A percentile compares a stretch with the other conserved stretches of the same genome.
phyloP scores from a whole-genome alignment of 2,329 filamentous ascomycete species.

The Colletotrichum sp. region DNA sequence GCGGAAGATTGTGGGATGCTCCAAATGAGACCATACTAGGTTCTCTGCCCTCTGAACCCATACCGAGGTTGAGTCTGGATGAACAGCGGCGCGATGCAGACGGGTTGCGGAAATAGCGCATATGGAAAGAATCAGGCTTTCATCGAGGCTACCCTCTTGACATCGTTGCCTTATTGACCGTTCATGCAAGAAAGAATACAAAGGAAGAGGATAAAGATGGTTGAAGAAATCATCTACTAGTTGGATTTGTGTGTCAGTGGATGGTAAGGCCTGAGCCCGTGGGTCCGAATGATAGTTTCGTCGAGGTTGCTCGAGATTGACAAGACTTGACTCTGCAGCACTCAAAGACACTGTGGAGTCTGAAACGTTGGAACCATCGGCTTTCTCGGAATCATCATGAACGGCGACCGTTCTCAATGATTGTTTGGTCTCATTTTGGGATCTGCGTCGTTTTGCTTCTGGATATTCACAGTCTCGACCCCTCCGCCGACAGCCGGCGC shows the following conservation, averaged over 20 bases:
- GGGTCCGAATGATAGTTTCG: neutral
- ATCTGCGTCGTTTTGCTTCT: neutral
- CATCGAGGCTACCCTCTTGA: slow-evolving; percentile 7
- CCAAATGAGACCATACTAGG: neutral
- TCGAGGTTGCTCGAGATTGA: neutral
- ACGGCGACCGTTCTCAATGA: neutral
- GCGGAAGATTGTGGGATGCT: slow-evolving; percentile 24
- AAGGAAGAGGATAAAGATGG: slow-evolving; percentile 23
- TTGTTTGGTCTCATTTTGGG: neutral
- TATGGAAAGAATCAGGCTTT: neutral
- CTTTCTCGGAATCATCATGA: neutral
- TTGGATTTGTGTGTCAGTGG: slow-evolving; percentile 15
- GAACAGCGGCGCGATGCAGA: neutral
- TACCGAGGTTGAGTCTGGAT: neutral
- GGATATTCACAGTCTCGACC: neutral
- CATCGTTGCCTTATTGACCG: neutral
- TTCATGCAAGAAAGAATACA: slow-evolving; percentile 15
- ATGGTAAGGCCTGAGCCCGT: neutral
- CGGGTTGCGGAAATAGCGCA: neutral
- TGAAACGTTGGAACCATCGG: neutral
- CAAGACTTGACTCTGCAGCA: neutral
- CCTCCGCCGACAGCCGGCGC: neutral
- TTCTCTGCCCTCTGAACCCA: neutral
- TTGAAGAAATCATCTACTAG: slow-evolving; percentile 27
- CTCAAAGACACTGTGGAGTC: neutral